Conservation (phyloP, 2,329 filamentous ascomycete species). For the Trichophyton benhamiae region DNA sequence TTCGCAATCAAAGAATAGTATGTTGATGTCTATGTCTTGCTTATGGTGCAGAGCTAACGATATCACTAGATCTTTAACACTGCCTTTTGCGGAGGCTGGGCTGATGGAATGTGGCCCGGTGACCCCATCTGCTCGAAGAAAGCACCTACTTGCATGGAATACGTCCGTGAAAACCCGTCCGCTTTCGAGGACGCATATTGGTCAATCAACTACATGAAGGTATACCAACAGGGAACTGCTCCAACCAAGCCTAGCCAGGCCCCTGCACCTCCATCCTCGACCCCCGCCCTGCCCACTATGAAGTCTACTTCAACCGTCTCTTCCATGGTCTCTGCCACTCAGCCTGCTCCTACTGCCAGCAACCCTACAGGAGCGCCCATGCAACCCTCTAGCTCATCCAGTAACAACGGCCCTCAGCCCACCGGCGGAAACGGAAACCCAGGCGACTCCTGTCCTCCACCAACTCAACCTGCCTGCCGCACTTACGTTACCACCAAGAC, state of each 20-base stretch:
- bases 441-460: background rate
- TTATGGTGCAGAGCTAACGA: background rate
- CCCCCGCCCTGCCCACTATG: background rate
- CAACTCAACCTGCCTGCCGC: conserved; percentile 1
- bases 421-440: background rate
- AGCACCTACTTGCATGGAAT: conserved; percentile 54
- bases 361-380: background rate
- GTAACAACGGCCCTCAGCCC: background rate
- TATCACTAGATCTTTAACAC: conserved; percentile 47
- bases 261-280: background rate
- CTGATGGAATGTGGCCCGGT: conserved; percentile 51
- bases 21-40: background rate
- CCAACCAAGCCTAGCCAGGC: conserved; percentile 29
- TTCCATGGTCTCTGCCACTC: background rate
- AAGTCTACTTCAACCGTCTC: background rate
- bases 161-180: conserved; percentile 52
- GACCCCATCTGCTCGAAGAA: conserved; percentile 46
- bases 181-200: conserved; percentile 65
- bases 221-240: conserved; percentile 36
- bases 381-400: background rate
- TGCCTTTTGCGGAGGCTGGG: conserved; percentile 75
- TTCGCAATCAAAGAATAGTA: conserved; percentile 58
- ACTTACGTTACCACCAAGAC: background rate
- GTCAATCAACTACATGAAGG: conserved; percentile 56
- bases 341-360: background rate